Conservation (phyloP, 495 filamentous ascomycete species). For the Terfezia claveryi region DNA sequence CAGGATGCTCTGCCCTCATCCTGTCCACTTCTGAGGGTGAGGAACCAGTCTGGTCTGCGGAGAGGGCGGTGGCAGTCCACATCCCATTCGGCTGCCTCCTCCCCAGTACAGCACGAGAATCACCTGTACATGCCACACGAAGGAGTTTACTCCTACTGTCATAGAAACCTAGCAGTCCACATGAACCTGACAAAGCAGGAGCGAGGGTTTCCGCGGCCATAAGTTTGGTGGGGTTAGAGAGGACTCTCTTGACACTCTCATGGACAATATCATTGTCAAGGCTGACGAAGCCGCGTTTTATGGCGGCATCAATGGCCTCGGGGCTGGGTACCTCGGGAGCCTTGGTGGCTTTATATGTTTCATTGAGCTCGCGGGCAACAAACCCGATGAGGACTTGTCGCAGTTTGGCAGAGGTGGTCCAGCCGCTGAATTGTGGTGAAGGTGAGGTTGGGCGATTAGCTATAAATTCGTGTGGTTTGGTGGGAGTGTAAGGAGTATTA, state of each 20-base stretch:
- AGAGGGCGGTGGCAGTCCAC: conserved; percentile 78
- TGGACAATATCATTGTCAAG: conserved; percentile 87
- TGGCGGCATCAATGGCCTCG: conserved; percentile 66
- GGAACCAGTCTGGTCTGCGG: conserved; percentile 76
- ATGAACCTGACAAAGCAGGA: conserved; percentile 84
- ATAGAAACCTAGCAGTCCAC: conserved; percentile 90
- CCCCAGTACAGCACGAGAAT: conserved; percentile 81
- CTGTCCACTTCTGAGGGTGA: conserved; percentile 65
- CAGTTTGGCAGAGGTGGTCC: conserved; percentile 94
- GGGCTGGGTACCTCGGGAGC: conserved; percentile 35
- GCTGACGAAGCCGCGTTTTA: conserved; percentile 73
- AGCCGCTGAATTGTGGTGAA: conserved; percentile 36
- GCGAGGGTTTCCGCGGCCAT: conserved; percentile 78
- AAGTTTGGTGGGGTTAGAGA: conserved; percentile 65
- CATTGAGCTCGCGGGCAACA: conserved; percentile 84
- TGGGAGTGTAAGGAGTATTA: background rate
- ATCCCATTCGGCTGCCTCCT: conserved; percentile 53
- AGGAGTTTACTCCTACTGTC: conserved; percentile 64
- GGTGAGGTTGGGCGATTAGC: background rate
- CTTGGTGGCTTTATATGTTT: conserved; percentile 60
- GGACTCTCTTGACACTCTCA: conserved; percentile 65
- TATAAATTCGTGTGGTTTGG: background rate
- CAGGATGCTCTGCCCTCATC: conserved; percentile 64
- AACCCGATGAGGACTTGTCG: conserved; percentile 76
- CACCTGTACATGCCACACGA: conserved; percentile 80